A percentile compares a stretch with the other conserved stretches of the same genome.
These are phyloP conservation scores for Polymyxa betae DNA, from an alignment of 208 protist genomes.

Conservation along the genomic window DNA sequence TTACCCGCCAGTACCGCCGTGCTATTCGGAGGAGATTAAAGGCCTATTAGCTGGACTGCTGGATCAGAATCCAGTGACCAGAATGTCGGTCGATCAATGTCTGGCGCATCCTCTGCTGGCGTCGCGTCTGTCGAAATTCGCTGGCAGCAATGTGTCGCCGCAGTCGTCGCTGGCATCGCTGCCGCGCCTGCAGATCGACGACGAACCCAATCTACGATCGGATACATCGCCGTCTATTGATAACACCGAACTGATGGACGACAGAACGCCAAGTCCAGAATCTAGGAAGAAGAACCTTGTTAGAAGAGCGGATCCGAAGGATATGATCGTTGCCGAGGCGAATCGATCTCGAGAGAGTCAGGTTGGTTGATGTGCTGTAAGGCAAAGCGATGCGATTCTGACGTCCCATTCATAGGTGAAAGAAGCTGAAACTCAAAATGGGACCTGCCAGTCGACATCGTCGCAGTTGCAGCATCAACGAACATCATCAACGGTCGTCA, in stretches of 20 bases:
- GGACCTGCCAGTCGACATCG: too few relatives aligned
- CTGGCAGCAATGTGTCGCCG: not conserved
- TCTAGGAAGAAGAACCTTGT: slow-evolving; percentile 10
- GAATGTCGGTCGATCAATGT: slow-evolving; percentile 39
- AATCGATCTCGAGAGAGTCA: too few relatives aligned
- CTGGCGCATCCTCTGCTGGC: not conserved
- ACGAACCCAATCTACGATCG: not conserved
- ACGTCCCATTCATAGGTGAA: too few relatives aligned
- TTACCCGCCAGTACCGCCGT: slow-evolving; percentile 55
- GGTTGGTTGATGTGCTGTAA: too few relatives aligned
- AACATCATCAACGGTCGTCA: not conserved
- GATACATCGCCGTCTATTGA: not conserved
- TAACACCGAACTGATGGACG: not conserved
- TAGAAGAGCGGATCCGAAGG: not conserved
- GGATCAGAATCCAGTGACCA: not conserved
- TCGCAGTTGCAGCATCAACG: too few relatives aligned
- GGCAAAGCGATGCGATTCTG: too few relatives aligned
- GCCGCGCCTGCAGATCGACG: not conserved
- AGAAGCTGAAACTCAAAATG: too few relatives aligned
- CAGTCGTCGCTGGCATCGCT: not conserved
- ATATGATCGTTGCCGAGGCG: too few relatives aligned
- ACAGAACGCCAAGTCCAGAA: not conserved
- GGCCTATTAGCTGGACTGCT: slow-evolving; percentile 46
- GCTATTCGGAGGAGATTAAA: slow-evolving; percentile 48
- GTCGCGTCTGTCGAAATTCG: not conserved